Evolutionary conservation across 192 early-diverging fungal genomes (phyloP).

Genomic region (Coemansia sp.): DNA sequence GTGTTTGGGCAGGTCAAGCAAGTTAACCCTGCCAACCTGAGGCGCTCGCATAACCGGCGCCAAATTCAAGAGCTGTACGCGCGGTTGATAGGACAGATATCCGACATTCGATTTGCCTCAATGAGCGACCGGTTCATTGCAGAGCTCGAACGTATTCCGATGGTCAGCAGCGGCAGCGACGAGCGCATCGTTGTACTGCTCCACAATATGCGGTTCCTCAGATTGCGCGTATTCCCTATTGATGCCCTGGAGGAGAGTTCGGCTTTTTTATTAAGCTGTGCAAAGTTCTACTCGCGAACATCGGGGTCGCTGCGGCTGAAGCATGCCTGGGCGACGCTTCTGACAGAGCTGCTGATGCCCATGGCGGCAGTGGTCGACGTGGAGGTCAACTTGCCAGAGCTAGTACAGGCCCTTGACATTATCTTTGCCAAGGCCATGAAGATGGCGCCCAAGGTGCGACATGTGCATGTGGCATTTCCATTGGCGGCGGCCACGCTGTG

Average conservation of each 20-base stretch:
- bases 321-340: constrained; percentile 85
- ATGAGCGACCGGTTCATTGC: constrained; percentile 93
- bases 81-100: constrained; percentile 89
- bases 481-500: constrained; percentile 86
- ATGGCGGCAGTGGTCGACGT: constrained; percentile 86
- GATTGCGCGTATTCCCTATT: constrained; percentile 93
- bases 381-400: constrained; percentile 93
- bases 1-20: constrained; percentile 88
- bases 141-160: constrained; percentile 75
- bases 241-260: constrained; percentile 91
- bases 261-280: constrained; percentile 88
- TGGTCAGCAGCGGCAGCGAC: constrained; percentile 63
- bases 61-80: constrained; percentile 91
- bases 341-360: constrained; percentile 89
- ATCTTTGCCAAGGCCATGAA: constrained; percentile 87
- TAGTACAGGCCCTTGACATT: constrained; percentile 89
- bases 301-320: constrained; percentile 79
- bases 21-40: constrained; percentile 73
- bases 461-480: constrained; percentile 76
- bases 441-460: constrained; percentile 84
- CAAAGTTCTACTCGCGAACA: constrained; percentile 79
- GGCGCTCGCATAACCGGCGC: constrained; percentile 72
- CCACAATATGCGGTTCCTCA: constrained; percentile 85
- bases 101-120: constrained; percentile 84
- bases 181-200: constrained; percentile 83